Evolutionary conservation across 768 basidiomycete genomes (phyloP).

Genomic region (Austroboletus eburneus): DNA sequence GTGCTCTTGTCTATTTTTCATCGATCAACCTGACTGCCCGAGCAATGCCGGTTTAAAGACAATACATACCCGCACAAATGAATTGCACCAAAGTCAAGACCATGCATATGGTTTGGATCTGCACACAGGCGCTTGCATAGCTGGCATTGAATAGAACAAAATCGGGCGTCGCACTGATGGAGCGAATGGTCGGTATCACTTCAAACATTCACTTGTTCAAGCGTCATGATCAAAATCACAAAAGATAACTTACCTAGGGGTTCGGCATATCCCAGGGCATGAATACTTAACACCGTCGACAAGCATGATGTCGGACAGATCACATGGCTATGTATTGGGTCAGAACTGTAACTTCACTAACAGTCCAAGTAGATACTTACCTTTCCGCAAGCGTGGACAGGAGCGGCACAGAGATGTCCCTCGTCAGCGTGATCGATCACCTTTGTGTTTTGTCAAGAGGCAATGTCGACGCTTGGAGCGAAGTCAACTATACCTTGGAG

Average conservation of each 20-base stretch:
- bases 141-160: conserved; percentile 52
- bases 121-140: conserved; percentile 54
- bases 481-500: conserved; percentile 38
- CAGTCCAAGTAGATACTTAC: conserved; percentile 33
- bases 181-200: conserved; percentile 44
- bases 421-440: conserved; percentile 43
- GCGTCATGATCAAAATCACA: neutral
- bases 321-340: conserved; percentile 37
- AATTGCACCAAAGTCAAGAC: conserved; percentile 32
- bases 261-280: conserved; percentile 41
- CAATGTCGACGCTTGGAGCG: neutral
- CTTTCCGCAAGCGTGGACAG: conserved; percentile 52
- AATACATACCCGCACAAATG: conserved; percentile 56
- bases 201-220: neutral
- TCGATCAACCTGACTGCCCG: neutral
- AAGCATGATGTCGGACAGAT: conserved; percentile 29
- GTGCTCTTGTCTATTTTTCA: conserved; percentile 44
- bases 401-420: conserved; percentile 51
- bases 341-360: neutral
- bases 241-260: conserved; percentile 33
- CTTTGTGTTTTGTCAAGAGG: conserved; percentile 24
- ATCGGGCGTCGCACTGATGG: conserved; percentile 48
- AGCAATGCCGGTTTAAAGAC: neutral
- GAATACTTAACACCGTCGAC: conserved; percentile 32
- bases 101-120: conserved; percentile 49